Evolutionary conservation across 257 asterid genomes (phyloP), one percentile per base, ranked within the genome.

Genomic region (Cruciata laevipes): DNA sequence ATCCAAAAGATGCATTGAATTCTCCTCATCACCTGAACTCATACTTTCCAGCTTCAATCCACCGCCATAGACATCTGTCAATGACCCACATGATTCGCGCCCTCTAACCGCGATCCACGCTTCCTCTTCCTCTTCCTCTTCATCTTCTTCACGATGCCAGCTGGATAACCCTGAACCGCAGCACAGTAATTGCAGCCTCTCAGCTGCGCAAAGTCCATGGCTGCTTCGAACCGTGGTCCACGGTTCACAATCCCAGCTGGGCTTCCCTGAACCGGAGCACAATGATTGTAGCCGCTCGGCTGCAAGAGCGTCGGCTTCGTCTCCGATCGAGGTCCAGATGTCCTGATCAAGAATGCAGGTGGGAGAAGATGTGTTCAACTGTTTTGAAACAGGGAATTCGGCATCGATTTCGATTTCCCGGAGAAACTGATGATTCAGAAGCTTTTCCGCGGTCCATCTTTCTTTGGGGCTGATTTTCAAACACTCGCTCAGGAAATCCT

Each of bases 321-420:
- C 87, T 32, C 18, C 51, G 23, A 76, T 64, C 27, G 90, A 82
- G 55, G 82, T 81, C 96, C 96, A 89, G n/a, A 89, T 62, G 10
- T 83, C 89, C 10, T 69, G 84, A 79, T 89, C 93, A 68, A 89
- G 96, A 73, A 82, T 74, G 58, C 96, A 83, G 0, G 96, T 86
- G 17, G 96, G 96, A 5, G 96, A 88, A 6, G n/a, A 24, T 9
- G 78, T n/a, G 0, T 25, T 62, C 7, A 63, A 51, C 47, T 53
- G 6, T 62, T 78, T 69, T 0, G 32, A 38, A 16, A 49, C 35
- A 0, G 13, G 37, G 51, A 18, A 62, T 57, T 47, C 40, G 21
- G 60, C 2, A 27, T 27, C 30, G 30, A 27, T 38, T 38, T 38
- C 13, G 7, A 8, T 38, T 38, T 4, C 35, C 3, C 71, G 70